Evolutionary conservation across 345 rosid species (phyloP), one percentile per base, ranked within the genome.

Genomic region (Brassica carinata): DNA sequence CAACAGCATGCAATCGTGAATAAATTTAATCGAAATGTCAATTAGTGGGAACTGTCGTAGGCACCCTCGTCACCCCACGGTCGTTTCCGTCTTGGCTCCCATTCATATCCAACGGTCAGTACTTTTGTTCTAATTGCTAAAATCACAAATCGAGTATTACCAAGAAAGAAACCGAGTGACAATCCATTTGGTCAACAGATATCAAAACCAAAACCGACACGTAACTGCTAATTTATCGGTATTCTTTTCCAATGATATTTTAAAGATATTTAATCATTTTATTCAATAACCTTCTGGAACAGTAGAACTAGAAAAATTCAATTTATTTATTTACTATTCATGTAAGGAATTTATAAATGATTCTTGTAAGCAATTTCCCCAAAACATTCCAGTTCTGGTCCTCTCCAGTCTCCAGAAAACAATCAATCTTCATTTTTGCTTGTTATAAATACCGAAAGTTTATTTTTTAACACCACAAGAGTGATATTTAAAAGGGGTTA

Each of bases 11-110:
- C 14, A 55, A 75, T 38, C 9, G 8, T 27, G 34, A 75, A 64
- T 75, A 51, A 58, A 36, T 17, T 19, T 72, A 69, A 53, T 29
- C 53, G 0, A 1, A 66, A 68, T 34, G 76, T 74, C 71, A 80
- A 69, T 79, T 76, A 76, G 80, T 81, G 80, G 80, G 17, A 64
- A 71, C 40, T 40, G 77, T 81, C 83, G 83, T 81, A 81, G 1
- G 80, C 73, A 57, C 80, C 73, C 4, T 81, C 77, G 84, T 81
- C 84, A 81, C 84, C 83, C 77, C 77, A 81, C 73, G 80, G 65
- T 81, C 73, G 77, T 69, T 55, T 75, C 73, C 72, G 68, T 70
- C 83, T 64, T 75, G 8, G 17, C 29, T 69, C 29, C 29, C 67
- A 51, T 8, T 3, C 68, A 29, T 64, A 81, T 81, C 83, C 73